phyloP scores from a whole-genome alignment of 176 grass and related monocot species.

The Thalia dealbata region DNA sequence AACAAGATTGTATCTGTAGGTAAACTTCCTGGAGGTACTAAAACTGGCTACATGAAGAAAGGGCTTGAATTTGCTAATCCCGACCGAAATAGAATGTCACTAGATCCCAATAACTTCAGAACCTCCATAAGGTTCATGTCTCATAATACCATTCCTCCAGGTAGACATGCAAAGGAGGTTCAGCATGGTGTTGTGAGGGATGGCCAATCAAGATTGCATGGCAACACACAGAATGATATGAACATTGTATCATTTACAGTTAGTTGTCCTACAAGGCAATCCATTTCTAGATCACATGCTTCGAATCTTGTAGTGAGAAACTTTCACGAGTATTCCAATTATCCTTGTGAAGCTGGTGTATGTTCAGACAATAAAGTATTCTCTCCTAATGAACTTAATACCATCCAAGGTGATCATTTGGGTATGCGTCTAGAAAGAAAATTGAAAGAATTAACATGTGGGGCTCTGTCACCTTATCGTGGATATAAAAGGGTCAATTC shows the following conservation, averaged over 20 bases:
- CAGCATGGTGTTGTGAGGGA: slow-evolving; percentile 80
- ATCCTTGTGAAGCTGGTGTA: slow-evolving; percentile 22
- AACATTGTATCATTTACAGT: slow-evolving; percentile 97
- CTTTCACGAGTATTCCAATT: slow-evolving; percentile 6
- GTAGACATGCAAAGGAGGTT: slow-evolving; percentile 42
- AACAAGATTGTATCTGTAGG: slow-evolving; percentile 11
- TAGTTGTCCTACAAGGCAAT: slow-evolving; percentile 62
- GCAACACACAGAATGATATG: slow-evolving; percentile 48
- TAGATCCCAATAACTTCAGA: slow-evolving; percentile 32
- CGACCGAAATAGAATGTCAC: slow-evolving; percentile 29
- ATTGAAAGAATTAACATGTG: slow-evolving; percentile 61
- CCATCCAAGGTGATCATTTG: slow-evolving; percentile 67
- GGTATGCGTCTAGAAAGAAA: slow-evolving; percentile 83
- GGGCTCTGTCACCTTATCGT: slow-evolving; percentile 41
- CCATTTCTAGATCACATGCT: slow-evolving; percentile 17
- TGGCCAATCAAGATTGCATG: slow-evolving; percentile 38
- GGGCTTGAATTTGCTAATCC: slow-evolving; percentile 16
- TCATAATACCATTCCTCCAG: slow-evolving; percentile 29
- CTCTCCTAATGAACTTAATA: slow-evolving; percentile 20
- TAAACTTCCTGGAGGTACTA: slow-evolving; percentile 27
- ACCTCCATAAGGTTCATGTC: slow-evolving; percentile 32
- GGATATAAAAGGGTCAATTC: background rate
- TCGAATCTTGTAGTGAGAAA: slow-evolving; percentile 2
- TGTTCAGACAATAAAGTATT: slow-evolving; percentile 19
- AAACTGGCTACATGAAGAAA: slow-evolving; percentile 31